These are phyloP conservation scores for Galerina marginata DNA, from an alignment of 768 basidiomycete species.

Conservation along the genomic window DNA sequence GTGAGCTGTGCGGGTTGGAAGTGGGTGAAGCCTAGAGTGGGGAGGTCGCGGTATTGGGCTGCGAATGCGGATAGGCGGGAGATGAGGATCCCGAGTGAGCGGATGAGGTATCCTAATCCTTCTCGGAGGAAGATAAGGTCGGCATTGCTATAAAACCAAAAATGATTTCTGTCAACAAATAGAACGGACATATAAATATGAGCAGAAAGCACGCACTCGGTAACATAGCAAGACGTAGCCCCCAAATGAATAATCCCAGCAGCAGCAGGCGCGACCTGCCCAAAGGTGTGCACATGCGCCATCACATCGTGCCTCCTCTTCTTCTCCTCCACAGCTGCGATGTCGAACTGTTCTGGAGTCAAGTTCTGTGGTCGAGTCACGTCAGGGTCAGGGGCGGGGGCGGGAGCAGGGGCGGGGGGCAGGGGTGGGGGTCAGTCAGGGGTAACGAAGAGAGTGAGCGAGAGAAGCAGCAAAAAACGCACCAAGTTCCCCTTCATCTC, in stretches of 20 bases:
- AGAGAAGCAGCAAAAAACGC: neutral
- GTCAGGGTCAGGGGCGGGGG: no score
- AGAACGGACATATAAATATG: no score
- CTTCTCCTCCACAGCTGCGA: constrained; percentile 95
- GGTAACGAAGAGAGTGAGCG: neutral
- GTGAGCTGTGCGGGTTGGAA: constrained; percentile 99
- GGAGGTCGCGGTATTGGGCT: constrained; percentile 81
- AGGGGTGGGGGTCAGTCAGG: no score
- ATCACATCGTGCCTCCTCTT: constrained; percentile 98
- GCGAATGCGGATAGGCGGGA: constrained; percentile 88
- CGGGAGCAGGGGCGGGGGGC: no score
- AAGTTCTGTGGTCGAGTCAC: constrained; percentile 56
- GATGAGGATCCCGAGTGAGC: constrained; percentile 89
- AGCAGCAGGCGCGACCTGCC: constrained; percentile 89
- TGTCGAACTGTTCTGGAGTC: constrained; percentile 87
- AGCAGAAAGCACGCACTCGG: constrained; percentile 78
- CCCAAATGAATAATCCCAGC: constrained; percentile 97
- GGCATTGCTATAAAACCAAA: constrained; percentile 94
- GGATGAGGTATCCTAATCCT: constrained; percentile 82
- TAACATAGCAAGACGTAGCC: constrained; percentile 98
- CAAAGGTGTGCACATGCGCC: constrained; percentile 99
- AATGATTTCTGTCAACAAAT: no score
- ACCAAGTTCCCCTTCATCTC: constrained; percentile 97
- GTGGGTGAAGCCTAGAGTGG: constrained; percentile 97
- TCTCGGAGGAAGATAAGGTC: constrained; percentile 96